Conservation (phyloP, 805 yeast genomes). For the Candida easanensis region DNA sequence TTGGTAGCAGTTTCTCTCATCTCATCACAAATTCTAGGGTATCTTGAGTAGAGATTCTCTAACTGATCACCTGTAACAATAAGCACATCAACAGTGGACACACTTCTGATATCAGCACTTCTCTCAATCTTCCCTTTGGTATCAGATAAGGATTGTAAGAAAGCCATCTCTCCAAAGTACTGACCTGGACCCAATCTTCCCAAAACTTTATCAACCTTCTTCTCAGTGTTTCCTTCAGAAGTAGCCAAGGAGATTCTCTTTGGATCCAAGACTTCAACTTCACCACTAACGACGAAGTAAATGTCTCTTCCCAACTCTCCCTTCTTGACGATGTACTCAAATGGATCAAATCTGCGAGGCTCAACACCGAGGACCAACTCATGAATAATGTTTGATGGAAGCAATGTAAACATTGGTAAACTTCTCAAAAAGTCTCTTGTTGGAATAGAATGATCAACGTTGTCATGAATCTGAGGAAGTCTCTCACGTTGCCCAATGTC, state of each 20-base stretch:
- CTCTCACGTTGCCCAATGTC: not conserved
- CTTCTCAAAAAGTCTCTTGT: slow-evolving; percentile 56
- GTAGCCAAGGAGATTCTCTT: slow-evolving; percentile 26
- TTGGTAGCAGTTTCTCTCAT: slow-evolving; percentile 59
- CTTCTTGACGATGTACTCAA: slow-evolving; percentile 57
- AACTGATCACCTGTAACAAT: slow-evolving; percentile 56
- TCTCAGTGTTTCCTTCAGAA: slow-evolving; percentile 18
- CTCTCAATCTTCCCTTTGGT: slow-evolving; percentile 32
- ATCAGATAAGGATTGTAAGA: slow-evolving; percentile 45
- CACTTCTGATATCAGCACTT: slow-evolving; percentile 64
- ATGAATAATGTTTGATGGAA: slow-evolving; percentile 60
- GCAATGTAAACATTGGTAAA: slow-evolving; percentile 54
- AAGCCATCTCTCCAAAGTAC: slow-evolving; percentile 78
- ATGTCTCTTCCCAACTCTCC: slow-evolving; percentile 63
- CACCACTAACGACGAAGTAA: slow-evolving; percentile 64
- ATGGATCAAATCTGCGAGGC: slow-evolving; percentile 49
- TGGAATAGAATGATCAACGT: slow-evolving; percentile 52
- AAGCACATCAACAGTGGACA: slow-evolving; percentile 56
- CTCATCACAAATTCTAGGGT: slow-evolving; percentile 56
- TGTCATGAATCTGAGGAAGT: slow-evolving; percentile 30
- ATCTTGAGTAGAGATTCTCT: slow-evolving; percentile 51
- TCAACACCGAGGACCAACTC: slow-evolving; percentile 63
- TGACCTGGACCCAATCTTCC: slow-evolving; percentile 63
- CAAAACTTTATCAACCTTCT: slow-evolving; percentile 38
- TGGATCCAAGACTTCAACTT: slow-evolving; percentile 60